Base-by-base conservation (phyloP, 805 yeast genomes). In the Ogataea paradorogensis region DNA sequence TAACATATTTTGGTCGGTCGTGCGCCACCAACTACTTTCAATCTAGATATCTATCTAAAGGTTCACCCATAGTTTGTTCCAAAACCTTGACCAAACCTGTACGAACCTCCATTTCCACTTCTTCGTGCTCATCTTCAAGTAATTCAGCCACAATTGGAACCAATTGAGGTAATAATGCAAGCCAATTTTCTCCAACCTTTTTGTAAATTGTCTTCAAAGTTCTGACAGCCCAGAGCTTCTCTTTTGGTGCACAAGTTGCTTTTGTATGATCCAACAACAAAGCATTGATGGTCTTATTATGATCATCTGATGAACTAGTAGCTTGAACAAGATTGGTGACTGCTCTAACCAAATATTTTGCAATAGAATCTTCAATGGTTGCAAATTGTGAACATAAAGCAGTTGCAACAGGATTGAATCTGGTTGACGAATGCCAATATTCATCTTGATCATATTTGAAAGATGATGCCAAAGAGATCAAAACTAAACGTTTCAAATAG, bases 111-210 rank as follows among this genome's bases (percentile, higher is more conserved):
- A 78, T 61, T 63, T 93, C 98, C 22, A 93, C 96, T 34, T 76
- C 80, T 62, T 93, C 99, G 47, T 90, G 95, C 45, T 93, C 98
- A 59, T 90, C 98, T 58, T 93, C 99, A 47, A 93, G 71, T 42
- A 93, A 67, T 65, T 93, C 99, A 7, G 98, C 96, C 61, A 93
- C 87, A 45, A 87, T 75, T 24, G 99, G 99, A 47, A 93, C 95
- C 52, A 93, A 74, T 58, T 90, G 96, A 16, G 99, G 99, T 53
- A 93, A 71, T 69, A 85, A 73, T 24, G 83, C 70, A 49, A 93
- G 73, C 99, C 98, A 93, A 60, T 82, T 87, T 55, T 93, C 98
- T 40, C 98, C 97, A 53, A 89, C 83, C 69, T 85, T 85, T 50
- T 85, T 84, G 73, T 89, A 93, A 23, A 93, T 78, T 18, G 80